Evolutionary conservation across 441 rosid species (phyloP).

Genomic region (Francoa sonchifolia): DNA sequence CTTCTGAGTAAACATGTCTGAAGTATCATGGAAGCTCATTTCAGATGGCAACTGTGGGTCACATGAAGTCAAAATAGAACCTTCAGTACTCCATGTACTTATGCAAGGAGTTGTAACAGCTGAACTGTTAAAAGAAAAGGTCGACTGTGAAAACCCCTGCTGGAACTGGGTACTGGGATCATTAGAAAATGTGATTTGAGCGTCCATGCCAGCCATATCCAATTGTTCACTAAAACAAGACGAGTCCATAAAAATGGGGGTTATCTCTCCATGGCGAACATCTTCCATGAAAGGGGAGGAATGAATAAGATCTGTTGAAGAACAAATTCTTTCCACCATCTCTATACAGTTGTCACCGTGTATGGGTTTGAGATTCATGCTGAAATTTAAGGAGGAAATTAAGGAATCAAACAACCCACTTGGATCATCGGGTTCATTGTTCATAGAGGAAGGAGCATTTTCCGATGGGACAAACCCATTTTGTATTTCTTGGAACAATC

Average conservation of each 20-base stretch:
- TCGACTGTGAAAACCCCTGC: constrained; percentile 8
- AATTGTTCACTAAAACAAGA: constrained; percentile 12
- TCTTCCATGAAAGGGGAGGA: constrained; percentile 18
- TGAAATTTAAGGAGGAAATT: constrained; percentile 13
- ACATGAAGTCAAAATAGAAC: constrained; percentile 35
- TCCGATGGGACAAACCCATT: constrained; percentile 13
- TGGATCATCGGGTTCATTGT: constrained; percentile 27
- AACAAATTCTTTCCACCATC: constrained; percentile 26
- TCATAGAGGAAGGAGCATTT: constrained; percentile 20
- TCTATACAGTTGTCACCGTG: constrained; percentile 29
- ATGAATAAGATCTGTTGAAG: constrained; percentile 17
- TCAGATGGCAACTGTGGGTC: constrained; percentile 20
- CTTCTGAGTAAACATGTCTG: background rate
- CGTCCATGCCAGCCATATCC: constrained; percentile 12
- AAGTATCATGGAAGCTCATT: background rate
- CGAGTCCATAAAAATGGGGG: constrained; percentile 13
- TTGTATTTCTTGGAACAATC: constrained; percentile 24
- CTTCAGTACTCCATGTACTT: constrained; percentile 32
- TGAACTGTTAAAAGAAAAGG: constrained; percentile 13
- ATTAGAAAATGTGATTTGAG: constrained; percentile 9
- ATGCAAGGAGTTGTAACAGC: constrained; percentile 24
- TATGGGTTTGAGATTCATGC: constrained; percentile 22
- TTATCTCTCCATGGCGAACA: constrained; percentile 18
- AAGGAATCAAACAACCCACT: constrained; percentile 47
- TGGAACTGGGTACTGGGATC: constrained; percentile 13